phyloP scores from a whole-genome alignment of 2,329 filamentous ascomycete species.

The Fusarium illudens region DNA sequence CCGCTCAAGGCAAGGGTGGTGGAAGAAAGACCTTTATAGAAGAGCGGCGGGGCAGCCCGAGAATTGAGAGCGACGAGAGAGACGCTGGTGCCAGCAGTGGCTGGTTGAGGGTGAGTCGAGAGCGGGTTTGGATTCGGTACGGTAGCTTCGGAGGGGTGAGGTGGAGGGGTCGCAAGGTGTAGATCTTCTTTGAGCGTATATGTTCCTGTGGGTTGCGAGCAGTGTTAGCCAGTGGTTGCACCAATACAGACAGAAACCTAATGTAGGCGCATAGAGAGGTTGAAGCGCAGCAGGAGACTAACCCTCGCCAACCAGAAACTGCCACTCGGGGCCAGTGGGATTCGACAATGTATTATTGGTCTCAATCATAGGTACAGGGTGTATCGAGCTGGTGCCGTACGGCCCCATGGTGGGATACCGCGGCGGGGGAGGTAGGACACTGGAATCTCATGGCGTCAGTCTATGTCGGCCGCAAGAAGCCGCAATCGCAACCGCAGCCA shows the following conservation, averaged over 20 bases:
- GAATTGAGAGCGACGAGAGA: slow-evolving; percentile 78
- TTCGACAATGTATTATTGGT: slow-evolving; percentile 89
- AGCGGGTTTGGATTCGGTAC: slow-evolving; percentile 89
- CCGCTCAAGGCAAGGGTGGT: slow-evolving; percentile 57
- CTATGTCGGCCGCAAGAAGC: slow-evolving; percentile 20
- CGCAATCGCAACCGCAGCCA: slow-evolving; percentile 1
- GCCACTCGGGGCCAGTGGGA: slow-evolving; percentile 83
- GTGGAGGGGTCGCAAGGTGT: slow-evolving; percentile 90
- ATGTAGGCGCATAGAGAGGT: neutral
- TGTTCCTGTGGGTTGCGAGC: slow-evolving; percentile 66
- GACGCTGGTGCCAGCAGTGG: slow-evolving; percentile 83
- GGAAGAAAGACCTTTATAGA: slow-evolving; percentile 63
- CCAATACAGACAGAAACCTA: neutral
- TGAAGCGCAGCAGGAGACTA: slow-evolving; percentile 4
- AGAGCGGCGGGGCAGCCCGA: slow-evolving; percentile 61
- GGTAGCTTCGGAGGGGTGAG: slow-evolving; percentile 92
- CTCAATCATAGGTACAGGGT: slow-evolving; percentile 81
- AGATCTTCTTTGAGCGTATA: slow-evolving; percentile 92
- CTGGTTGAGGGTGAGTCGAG: slow-evolving; percentile 83
- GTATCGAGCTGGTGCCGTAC: slow-evolving; percentile 74
- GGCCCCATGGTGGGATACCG: slow-evolving; percentile 80
- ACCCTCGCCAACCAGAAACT: slow-evolving; percentile 95
- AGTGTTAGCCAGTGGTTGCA: slow-evolving; percentile 20
- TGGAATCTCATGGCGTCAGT: slow-evolving; percentile 49
- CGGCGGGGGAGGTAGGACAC: slow-evolving; percentile 85